Conservation (phyloP, 2,329 filamentous ascomycete genomes). For the Colletotrichum theobromicola region DNA sequence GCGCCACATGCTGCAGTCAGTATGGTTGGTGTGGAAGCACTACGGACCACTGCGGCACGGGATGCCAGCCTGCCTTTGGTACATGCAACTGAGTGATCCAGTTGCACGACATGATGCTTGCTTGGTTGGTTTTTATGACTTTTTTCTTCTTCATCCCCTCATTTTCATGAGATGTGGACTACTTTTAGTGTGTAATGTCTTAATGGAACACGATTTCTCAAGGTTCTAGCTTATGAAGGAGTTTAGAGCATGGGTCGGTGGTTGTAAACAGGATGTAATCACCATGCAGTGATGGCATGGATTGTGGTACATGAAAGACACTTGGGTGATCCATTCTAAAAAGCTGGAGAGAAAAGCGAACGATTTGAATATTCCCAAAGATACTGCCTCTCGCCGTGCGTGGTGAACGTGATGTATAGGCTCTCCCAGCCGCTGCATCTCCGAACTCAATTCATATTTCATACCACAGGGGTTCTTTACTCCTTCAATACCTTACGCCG, state of each 20-base stretch:
- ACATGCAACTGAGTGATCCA: neutral
- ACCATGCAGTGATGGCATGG: neutral
- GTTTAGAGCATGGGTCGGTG: neutral
- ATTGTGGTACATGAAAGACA: neutral
- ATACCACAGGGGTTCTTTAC: neutral
- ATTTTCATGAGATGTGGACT: neutral
- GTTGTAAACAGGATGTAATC: neutral
- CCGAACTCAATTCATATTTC: neutral
- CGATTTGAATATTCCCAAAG: neutral
- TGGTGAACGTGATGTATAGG: neutral
- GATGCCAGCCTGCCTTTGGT: conserved; percentile 17
- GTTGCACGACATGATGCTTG: neutral
- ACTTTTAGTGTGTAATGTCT: conserved; percentile 10
- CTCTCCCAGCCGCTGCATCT: neutral
- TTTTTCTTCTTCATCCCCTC: neutral
- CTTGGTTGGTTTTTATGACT: neutral
- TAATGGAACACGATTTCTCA: neutral
- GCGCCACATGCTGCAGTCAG: conserved; percentile 25
- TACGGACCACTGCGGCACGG: conserved; percentile 23
- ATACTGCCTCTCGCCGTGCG: neutral
- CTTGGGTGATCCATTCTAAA: neutral
- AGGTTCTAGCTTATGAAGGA: neutral
- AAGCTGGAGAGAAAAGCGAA: neutral
- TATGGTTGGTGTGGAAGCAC: conserved; percentile 27
- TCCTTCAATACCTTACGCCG: neutral